Percentiles rank a stretch among this genome's conserved stretches.
Evolutionary conservation across 208 protist species (phyloP).

Genomic region (Crithidia acanthocephali): DNA sequence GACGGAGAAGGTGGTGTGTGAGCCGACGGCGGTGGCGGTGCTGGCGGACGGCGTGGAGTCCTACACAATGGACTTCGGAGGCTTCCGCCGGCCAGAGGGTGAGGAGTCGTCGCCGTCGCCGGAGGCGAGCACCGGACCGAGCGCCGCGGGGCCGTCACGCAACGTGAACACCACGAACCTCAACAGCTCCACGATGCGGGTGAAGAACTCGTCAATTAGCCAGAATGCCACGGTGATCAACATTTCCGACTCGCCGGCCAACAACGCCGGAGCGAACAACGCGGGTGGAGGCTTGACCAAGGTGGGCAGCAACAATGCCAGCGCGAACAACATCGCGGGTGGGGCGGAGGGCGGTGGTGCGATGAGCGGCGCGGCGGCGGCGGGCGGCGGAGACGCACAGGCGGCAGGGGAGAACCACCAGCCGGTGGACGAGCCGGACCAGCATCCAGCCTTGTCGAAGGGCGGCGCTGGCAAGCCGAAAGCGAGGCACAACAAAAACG

Average conservation of each 20-base stretch:
- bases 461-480: neutral
- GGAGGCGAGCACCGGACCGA: neutral
- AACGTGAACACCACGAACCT: constrained; percentile 1
- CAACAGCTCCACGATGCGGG: constrained; percentile 1
- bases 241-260: constrained; percentile 7
- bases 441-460: neutral
- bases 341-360: neutral
- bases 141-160: constrained; percentile 3
- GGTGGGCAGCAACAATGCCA: constrained; percentile 3
- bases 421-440: constrained; percentile 2
- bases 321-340: constrained; percentile 2
- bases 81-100: constrained; percentile 45
- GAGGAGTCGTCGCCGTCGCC: neutral
- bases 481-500: neutral
- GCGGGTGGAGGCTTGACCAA: neutral
- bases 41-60: constrained; percentile 73
- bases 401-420: constrained; percentile 26
- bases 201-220: constrained; percentile 13
- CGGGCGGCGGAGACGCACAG: neutral
- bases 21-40: constrained; percentile 46
- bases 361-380: neutral
- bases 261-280: constrained; percentile 8
- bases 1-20: constrained; percentile 50
- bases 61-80: constrained; percentile 87
- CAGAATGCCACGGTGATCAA: constrained; percentile 24